A percentile compares a stretch with the other conserved stretches of the same genome.
Evolutionary conservation across 2,329 filamentous ascomycete genomes (phyloP).

Genomic region (Fusarium liriodendri): DNA sequence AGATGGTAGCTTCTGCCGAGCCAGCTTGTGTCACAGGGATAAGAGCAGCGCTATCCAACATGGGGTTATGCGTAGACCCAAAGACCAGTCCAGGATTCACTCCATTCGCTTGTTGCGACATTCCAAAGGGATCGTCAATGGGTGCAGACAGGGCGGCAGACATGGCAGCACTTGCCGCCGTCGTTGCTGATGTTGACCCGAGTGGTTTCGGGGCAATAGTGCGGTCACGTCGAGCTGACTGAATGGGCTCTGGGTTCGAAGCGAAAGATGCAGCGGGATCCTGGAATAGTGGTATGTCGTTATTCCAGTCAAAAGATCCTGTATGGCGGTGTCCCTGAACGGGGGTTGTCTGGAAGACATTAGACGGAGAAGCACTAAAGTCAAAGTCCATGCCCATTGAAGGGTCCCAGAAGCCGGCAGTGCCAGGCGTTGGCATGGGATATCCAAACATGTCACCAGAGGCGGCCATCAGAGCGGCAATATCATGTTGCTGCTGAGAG

Average conservation of each 20-base stretch:
- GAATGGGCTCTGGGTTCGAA: slow-evolving; percentile 51
- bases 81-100: slow-evolving; percentile 71
- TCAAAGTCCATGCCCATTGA: slow-evolving; percentile 72
- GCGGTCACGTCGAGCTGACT: slow-evolving; percentile 56
- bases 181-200: slow-evolving; percentile 44
- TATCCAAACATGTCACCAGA: slow-evolving; percentile 69
- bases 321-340: slow-evolving; percentile 57
- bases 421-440: slow-evolving; percentile 68
- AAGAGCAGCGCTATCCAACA: slow-evolving; percentile 54
- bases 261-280: slow-evolving; percentile 52
- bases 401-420: slow-evolving; percentile 69
- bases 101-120: slow-evolving; percentile 58
- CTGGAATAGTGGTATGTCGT: slow-evolving; percentile 66
- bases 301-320: slow-evolving; percentile 68
- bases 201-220: slow-evolving; percentile 63
- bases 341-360: slow-evolving; percentile 54
- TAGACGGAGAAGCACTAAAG: slow-evolving; percentile 58
- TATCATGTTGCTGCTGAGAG: slow-evolving; percentile 60
- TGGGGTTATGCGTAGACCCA: slow-evolving; percentile 61
- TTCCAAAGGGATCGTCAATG: slow-evolving; percentile 64
- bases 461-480: slow-evolving; percentile 59
- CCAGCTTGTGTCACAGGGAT: slow-evolving; percentile 44
- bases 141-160: slow-evolving; percentile 55
- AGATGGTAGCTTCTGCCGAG: slow-evolving; percentile 44
- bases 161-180: slow-evolving; percentile 47